phyloP scores from a whole-genome alignment of 208 protist genomes.

The Trypanosoma scelopori region DNA sequence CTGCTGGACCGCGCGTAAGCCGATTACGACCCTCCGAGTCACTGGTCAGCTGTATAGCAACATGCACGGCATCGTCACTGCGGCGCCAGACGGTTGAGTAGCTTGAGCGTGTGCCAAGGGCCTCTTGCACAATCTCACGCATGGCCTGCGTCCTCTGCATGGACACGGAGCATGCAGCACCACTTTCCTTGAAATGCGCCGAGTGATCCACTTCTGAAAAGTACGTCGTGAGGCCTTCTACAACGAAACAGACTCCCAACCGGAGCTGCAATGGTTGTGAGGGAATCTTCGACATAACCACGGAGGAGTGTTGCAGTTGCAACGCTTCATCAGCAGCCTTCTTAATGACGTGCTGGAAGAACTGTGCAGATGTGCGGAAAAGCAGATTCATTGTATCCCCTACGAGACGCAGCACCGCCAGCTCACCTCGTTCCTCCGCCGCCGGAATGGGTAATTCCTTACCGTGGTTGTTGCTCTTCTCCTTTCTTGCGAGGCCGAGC shows the following conservation, averaged over 20 bases:
- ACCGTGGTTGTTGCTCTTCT: neutral
- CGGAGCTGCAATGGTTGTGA: slow-evolving; percentile 69
- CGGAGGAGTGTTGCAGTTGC: slow-evolving; percentile 42
- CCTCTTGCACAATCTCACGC: slow-evolving; percentile 39
- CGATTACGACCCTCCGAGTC: slow-evolving; percentile 71
- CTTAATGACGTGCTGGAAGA: slow-evolving; percentile 65
- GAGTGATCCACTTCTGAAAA: slow-evolving; percentile 21
- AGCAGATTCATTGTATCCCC: slow-evolving; percentile 79
- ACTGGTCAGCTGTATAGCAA: slow-evolving; percentile 54
- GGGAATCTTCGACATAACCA: slow-evolving; percentile 48
- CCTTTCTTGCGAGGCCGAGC: slow-evolving; percentile 39
- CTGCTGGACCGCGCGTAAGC: slow-evolving; percentile 70
- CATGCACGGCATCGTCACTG: slow-evolving; percentile 38
- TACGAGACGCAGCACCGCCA: slow-evolving; percentile 62
- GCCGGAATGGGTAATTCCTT: slow-evolving; percentile 22
- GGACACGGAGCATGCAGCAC: slow-evolving; percentile 16
- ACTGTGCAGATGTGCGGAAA: slow-evolving; percentile 65
- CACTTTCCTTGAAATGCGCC: slow-evolving; percentile 2
- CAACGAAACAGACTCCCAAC: slow-evolving; percentile 57
- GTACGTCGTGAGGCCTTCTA: slow-evolving; percentile 19
- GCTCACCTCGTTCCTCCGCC: slow-evolving; percentile 52
- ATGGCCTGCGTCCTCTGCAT: slow-evolving; percentile 28
- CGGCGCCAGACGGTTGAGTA: slow-evolving; percentile 54
- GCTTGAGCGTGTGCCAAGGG: slow-evolving; percentile 46
- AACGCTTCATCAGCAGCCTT: slow-evolving; percentile 69